Evolutionary conservation across 139 green algal genomes (phyloP), one percentile per base, ranked within the genome.

Genomic region (Micractinium sp.): DNA sequence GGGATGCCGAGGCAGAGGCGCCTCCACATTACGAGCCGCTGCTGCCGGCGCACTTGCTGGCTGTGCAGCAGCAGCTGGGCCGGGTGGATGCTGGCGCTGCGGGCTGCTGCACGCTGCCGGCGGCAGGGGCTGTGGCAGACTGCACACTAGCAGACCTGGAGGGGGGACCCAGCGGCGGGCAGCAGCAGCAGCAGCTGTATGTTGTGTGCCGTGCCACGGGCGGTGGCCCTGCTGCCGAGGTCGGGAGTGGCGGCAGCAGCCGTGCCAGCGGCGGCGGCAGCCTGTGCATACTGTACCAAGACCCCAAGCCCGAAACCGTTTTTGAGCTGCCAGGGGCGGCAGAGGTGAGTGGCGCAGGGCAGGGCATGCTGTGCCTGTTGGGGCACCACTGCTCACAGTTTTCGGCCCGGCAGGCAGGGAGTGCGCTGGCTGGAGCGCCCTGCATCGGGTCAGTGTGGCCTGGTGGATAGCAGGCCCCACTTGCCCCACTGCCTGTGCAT

Each of bases 301-400:
- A 90, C 63, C 77, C 86, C 2, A 81, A 73, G 69, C 86, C 86
- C 19, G 86, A 90, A n/a, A 19, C 63, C 0, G 86, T 81, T 61
- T 81, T 90, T 71, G 86, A 90, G 63, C n/a, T 88, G 85, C 71
- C 85, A 7, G 85, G 85, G 2, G 85, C 85, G 1, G 85, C 85
- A 38, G 77, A 80, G 86, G 86, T 69, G 63, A 53, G 77, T 31
- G 80, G 23, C 25, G 80, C 31, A 18, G 73, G n/a, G 73, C 31
- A 41, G 16, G 31, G 73, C 31, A 79, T 2, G 47, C 47, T 56
- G n/a, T 35, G 31, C 71, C 39, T 35, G 31, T 27, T 78, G 71
- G 20, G 69, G 25, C n/a, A n/a, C n/a, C 31, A 18, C 25, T 18
- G 25, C 22, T 35, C 67, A 18, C 9, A 22, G 7, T 35, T 2